Base-by-base conservation (phyloP, 305 asterid genomes). In the Fraxinus albicans region DNA sequence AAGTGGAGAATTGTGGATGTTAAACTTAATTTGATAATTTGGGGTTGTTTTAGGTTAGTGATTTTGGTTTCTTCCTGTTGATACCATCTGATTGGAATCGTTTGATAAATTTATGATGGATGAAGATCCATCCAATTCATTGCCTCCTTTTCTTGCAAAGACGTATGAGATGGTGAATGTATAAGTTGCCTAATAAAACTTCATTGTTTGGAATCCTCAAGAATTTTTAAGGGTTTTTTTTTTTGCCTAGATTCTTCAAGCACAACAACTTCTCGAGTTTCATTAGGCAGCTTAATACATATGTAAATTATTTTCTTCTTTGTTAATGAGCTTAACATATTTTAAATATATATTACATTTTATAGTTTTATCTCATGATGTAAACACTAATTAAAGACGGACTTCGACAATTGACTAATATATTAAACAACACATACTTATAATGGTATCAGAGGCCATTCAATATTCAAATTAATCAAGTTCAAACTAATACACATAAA, bases 91-190 rank as follows among this genome's bases (percentile, higher is more conserved):
- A 29, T 33, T 76, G 63, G 53, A 35, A 42, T 86, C 92, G 2
- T 83, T 91, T 83, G 50, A 21, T 33, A 42, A 38, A 40, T 80
- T 77, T 44, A 80, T 40, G 88, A 90, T 92, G 95, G 97, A 93
- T 87, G 97, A 93, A 85, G 89, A 91, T 75, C 80, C 90, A 15
- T 80, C 90, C 5, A 93, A 86, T 85, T 85, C 92, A 2, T 83
- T 91, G 85, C 93, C 97, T 47, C 97, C 97, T 69, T 93, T 93
- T 85, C 88, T 93, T n/a, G 92, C 88, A 4, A 93, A 93, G 91
- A 92, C 92, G 1, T 93, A 93, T 80, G 97, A 93, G 86, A 93
- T 91, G 97, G 96, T 93, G 84, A 93, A 93, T 58, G 88, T 77
- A 90, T 35, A 35, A 35, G 38, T 4, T 35, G 38, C 38, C 38